Conservation (phyloP, 1,284 basidiomycete species). For the Apiotrichum gracile region DNA sequence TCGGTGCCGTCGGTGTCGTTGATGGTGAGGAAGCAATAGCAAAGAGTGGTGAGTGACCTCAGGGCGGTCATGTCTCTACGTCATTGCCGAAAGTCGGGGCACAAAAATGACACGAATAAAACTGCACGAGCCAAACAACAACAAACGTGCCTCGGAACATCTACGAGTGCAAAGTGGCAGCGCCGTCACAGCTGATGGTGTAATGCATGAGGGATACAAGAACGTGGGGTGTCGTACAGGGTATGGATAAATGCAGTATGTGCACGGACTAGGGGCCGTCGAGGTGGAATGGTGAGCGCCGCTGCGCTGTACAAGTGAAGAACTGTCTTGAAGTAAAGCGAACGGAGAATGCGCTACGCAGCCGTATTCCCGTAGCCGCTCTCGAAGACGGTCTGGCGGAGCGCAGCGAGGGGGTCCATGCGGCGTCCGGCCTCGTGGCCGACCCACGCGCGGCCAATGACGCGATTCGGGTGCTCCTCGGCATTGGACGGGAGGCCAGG, state of each 20-base stretch:
- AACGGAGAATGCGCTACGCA: neutral
- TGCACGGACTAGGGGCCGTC: too few species aligned
- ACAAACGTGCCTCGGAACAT: neutral
- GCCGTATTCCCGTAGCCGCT: neutral
- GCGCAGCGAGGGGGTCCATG: neutral
- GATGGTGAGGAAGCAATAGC: neutral
- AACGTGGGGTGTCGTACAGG: neutral
- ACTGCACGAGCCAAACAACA: neutral
- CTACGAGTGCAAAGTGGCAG: neutral
- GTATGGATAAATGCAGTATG: neutral
- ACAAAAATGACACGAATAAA: neutral
- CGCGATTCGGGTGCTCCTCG: constrained; percentile 23
- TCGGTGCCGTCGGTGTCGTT: neutral
- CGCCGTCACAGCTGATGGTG: neutral
- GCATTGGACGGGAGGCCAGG: neutral
- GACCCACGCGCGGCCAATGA: constrained; percentile 16
- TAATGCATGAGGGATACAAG: neutral
- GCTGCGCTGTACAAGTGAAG: neutral
- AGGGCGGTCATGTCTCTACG: too few species aligned
- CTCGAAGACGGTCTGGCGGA: constrained; percentile 5
- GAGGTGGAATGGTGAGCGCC: neutral
- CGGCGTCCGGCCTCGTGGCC: constrained; percentile 3
- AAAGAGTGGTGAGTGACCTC: too few species aligned
- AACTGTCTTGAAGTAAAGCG: neutral
- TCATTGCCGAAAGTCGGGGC: neutral